Evolutionary conservation across 2,329 filamentous ascomycete species (phyloP), one percentile per base, ranked within the genome.

Genomic region (Cytospora piceae): DNA sequence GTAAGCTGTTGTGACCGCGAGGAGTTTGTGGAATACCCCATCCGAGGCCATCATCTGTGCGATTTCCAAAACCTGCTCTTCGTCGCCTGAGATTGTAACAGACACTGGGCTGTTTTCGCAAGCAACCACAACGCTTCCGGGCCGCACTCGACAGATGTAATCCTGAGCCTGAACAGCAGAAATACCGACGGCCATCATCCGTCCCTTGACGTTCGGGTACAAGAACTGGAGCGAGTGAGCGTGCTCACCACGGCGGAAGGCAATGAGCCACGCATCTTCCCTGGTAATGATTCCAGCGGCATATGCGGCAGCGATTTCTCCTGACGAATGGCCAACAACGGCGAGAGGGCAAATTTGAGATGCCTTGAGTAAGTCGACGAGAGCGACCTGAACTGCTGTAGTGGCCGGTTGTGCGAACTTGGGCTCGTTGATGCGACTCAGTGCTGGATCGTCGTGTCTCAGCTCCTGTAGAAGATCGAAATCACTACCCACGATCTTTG

Each of bases 271-370:
- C 5, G 80, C 80, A 7, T 72, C 72, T 57, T 77, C 71, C 24
- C 73, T 71, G 2, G 74, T 73, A 24, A 83, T 72, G 20, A 74
- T 73, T 0, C 74, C 77, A 0, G 72, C 73, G 11, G 80, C 78
- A 62, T 78, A 80, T 0, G 81, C 79, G 8, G 80, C 81, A 0
- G 80, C 80, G 37, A 82, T 78, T 62, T 83, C 81, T 2, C 81
- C 81, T 0, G 80, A 82, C 0, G 80, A 82, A 67, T 83, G 81
- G 0, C 81, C 80, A 9, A 82, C 72, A 4, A 81, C 77, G 22
- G 73, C 69, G 1, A 37, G 46, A 4, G 65, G 62, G 14, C 11
- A 32, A 5, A 68, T 56, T 8, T 39, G 42, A 22, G 65, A 57
- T 15, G 68, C 68, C 54, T 60, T 61, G 17, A 73, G 72, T 34